Percentiles rank a stretch among this genome's conserved stretches.
Conservation (phyloP, 768 basidiomycete species). For the Podaxis rugospora region DNA sequence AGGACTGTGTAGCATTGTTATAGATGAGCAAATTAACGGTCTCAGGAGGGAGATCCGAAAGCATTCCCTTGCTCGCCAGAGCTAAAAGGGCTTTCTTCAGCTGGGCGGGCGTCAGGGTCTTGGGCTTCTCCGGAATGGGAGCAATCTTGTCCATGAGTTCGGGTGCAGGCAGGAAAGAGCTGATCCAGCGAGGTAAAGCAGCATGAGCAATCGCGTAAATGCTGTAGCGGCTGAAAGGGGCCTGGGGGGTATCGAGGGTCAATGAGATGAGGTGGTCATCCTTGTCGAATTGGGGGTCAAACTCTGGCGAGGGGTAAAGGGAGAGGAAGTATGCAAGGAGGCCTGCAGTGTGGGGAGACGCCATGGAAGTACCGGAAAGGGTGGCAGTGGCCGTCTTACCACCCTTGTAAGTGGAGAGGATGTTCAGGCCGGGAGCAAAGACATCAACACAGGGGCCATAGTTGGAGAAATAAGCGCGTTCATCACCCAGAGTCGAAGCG, state of each 20-base stretch:
- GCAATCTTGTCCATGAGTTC: conserved; percentile 37
- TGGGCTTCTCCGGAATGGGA: conserved; percentile 36
- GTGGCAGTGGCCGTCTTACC: conserved; percentile 57
- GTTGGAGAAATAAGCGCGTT: conserved; percentile 93
- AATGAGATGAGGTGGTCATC: conserved; percentile 32
- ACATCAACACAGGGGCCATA: conserved; percentile 87
- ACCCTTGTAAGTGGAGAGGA: conserved; percentile 82
- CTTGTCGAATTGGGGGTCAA: conserved; percentile 46
- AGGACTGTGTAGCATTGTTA: conserved; percentile 63
- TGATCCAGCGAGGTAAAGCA: conserved; percentile 54
- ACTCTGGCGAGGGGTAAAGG: conserved; percentile 67
- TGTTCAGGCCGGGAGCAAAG: conserved; percentile 90
- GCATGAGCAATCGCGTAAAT: conserved; percentile 51
- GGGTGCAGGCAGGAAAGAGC: conserved; percentile 53
- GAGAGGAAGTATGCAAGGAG: conserved; percentile 90
- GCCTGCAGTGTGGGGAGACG: conserved; percentile 89
- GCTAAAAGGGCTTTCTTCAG: conserved; percentile 72
- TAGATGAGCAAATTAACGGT: conserved; percentile 74
- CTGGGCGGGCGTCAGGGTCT: conserved; percentile 57
- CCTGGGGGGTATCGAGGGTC: conserved; percentile 26
- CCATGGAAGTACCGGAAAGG: conserved; percentile 92
- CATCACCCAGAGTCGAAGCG: conserved; percentile 78
- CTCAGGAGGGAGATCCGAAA: conserved; percentile 45
- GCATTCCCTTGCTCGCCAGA: conserved; percentile 48
- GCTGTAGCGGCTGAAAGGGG: conserved; percentile 20